Base-by-base conservation (phyloP, 306 rosid species). In the Luffa aegyptiaca region DNA sequence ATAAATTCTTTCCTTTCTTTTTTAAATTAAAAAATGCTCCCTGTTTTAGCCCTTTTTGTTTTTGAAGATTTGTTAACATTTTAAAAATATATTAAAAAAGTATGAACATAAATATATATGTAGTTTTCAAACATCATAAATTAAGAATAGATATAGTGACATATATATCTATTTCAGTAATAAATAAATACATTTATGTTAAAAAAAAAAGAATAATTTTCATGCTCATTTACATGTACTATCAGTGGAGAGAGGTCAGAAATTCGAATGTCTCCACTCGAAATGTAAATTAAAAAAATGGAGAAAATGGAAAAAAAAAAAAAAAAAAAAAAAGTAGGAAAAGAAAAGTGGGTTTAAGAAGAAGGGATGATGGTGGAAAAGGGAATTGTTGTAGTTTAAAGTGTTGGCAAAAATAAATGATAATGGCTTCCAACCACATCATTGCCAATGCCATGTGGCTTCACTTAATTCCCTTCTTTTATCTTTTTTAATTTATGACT, bases 341-440 rank as follows among this genome's bases (percentile, higher is more conserved):
- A 31, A 73, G 39, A 13, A 71, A 45, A 11, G 75, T 69, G 53
- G 75, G 66, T 2, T 8, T 39, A 68, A 68, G 12, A 14, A 37
- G 72, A 16, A 68, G 33, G 31, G 5, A 3, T 70, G 77, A 72
- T 72, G 31, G 77, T 46, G 37, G 4, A 72, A 48, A 72, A 72
- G 42, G 7, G 42, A 12, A 72, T 12, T 2, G 39, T 70, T 70
- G 53, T 42, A 8, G 77, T 72, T 46, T 46, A 72, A 45, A 72
- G 77, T 71, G 57, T 21, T 71, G 36, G 56, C 57, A 71, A 71
- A 71, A 71, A 71, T 46, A 71, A 71, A 45, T 69, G 52, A n/a
- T 37, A 66, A 66, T 66, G 74, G 6, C 21, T 39, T 66, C 74
- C 74, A 66, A 66, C 49, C 51, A 7, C 53, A 42, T 69, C 4